phyloP scores from a whole-genome alignment of 2,329 filamentous ascomycete genomes.

The Zalaria sp. region DNA sequence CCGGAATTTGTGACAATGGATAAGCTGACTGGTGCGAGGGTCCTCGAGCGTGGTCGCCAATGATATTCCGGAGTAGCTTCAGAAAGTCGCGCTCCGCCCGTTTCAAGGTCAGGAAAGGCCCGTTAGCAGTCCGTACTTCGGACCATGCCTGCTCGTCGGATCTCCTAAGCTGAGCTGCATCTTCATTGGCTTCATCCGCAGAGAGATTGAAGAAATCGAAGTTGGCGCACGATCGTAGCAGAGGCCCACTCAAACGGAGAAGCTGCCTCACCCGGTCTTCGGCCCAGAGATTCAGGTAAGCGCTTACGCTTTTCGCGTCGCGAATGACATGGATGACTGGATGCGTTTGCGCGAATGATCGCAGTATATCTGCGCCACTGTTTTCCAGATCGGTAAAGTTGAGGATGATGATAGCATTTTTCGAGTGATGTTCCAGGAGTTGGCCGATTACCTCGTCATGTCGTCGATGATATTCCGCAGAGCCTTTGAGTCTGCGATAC shows the following conservation, averaged over 20 bases:
- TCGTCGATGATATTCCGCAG: conserved; percentile 46
- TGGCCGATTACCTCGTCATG: conserved; percentile 49
- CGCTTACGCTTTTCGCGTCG: conserved; percentile 49
- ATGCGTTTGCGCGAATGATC: conserved; percentile 48
- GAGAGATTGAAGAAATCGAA: conserved; percentile 57
- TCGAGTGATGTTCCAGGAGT: conserved; percentile 44
- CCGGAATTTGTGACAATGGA: conserved; percentile 46
- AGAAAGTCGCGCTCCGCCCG: conserved; percentile 55
- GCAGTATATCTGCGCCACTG: conserved; percentile 44
- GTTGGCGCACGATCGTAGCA: conserved; percentile 55
- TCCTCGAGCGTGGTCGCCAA: conserved; percentile 35
- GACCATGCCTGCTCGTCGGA: conserved; percentile 4
- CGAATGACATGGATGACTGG: conserved; percentile 59
- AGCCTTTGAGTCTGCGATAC: conserved; percentile 50
- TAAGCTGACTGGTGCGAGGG: conserved; percentile 50
- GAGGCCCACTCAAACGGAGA: conserved; percentile 40
- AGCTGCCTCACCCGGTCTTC: conserved; percentile 43
- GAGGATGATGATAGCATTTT: conserved; percentile 55
- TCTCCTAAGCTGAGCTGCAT: conserved; percentile 15
- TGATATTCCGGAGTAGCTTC: conserved; percentile 50
- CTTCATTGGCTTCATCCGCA: too few relatives aligned
- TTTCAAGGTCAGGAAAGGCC: conserved; percentile 54
- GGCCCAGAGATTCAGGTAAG: conserved; percentile 42
- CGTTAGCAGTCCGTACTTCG: conserved; percentile 18
- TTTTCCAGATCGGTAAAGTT: conserved; percentile 55